phyloP scores from a whole-genome alignment of 176 grass and related monocot species.

The Ampelocalamus luodianensis region DNA sequence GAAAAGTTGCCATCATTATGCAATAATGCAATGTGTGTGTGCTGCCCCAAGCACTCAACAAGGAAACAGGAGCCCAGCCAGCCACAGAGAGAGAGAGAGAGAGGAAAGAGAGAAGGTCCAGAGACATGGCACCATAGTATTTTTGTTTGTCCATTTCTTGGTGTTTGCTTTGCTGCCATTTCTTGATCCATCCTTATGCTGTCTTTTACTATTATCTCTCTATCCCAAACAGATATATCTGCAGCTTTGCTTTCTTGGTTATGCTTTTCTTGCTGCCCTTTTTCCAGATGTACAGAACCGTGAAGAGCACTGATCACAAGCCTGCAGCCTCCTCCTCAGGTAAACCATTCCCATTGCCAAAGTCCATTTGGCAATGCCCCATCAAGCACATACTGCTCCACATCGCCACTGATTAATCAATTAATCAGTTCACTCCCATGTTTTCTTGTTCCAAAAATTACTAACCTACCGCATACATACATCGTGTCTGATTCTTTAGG shows the following conservation, averaged over 20 bases:
- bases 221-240: slow-evolving; percentile 13
- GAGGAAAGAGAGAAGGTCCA: too few species aligned
- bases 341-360: slow-evolving; percentile 35
- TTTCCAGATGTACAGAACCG: slow-evolving; percentile 79
- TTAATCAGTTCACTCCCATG: not conserved
- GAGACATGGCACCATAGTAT: not conserved
- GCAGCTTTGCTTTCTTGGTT: slow-evolving; percentile 51
- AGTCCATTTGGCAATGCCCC: not conserved
- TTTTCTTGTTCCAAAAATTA: not conserved
- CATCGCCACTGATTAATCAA: not conserved
- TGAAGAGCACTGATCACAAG: slow-evolving; percentile 79
- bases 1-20: slow-evolving; percentile 65
- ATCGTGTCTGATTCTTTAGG: slow-evolving; percentile 18
- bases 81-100: not conserved
- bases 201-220: not conserved
- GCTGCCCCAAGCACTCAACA: slow-evolving; percentile 25
- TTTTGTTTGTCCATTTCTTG: slow-evolving; percentile 26
- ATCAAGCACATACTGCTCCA: slow-evolving; percentile 38
- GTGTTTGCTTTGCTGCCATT: slow-evolving; percentile 41
- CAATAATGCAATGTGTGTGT: slow-evolving; percentile 55
- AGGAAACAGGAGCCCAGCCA: not conserved
- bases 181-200: slow-evolving; percentile 20
- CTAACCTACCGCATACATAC: not conserved
- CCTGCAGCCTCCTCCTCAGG: slow-evolving; percentile 78
- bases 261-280: slow-evolving; percentile 41